phyloP scores from a whole-genome alignment of 257 asterid genomes.

The Fraxinus americana region DNA sequence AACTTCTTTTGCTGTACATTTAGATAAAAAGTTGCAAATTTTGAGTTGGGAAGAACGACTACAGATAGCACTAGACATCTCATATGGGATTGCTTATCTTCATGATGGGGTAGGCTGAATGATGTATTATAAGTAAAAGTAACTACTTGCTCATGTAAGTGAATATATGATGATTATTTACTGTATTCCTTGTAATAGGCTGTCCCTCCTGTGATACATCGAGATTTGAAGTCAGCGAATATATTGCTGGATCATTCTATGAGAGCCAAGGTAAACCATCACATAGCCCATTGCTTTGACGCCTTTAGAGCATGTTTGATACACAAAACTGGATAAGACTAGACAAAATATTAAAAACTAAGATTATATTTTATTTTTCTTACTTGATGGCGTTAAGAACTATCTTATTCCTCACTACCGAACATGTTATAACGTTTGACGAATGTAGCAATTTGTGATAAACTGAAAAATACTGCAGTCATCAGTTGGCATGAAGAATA shows the following conservation, averaged over 20 bases:
- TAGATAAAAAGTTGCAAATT: constrained; percentile 60
- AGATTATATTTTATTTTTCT: neutral
- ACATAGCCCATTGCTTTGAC: neutral
- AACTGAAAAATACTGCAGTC: neutral
- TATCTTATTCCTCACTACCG: too few relatives aligned
- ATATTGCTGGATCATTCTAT: constrained; percentile 72
- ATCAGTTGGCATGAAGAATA: neutral
- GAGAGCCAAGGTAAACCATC: constrained; percentile 80
- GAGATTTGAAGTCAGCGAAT: constrained; percentile 88
- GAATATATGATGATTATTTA: constrained; percentile 15
- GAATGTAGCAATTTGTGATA: neutral
- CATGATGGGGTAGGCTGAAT: constrained; percentile 89
- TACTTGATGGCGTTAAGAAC: neutral
- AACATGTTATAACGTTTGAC: neutral
- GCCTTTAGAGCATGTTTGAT: neutral
- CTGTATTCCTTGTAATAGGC: constrained; percentile 61
- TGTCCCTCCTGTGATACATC: constrained; percentile 91
- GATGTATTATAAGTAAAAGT: neutral
- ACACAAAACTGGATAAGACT: neutral
- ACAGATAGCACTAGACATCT: constrained; percentile 86
- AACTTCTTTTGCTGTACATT: constrained; percentile 19
- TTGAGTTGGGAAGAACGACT: constrained; percentile 93
- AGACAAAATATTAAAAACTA: neutral
- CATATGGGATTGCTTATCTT: constrained; percentile 94
- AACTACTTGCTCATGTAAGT: constrained; percentile 10